Percentiles rank a stretch among this genome's conserved stretches.
These are phyloP conservation scores for Tuber brumale DNA, from an alignment of 495 filamentous ascomycete species.

Conservation along the genomic window DNA sequence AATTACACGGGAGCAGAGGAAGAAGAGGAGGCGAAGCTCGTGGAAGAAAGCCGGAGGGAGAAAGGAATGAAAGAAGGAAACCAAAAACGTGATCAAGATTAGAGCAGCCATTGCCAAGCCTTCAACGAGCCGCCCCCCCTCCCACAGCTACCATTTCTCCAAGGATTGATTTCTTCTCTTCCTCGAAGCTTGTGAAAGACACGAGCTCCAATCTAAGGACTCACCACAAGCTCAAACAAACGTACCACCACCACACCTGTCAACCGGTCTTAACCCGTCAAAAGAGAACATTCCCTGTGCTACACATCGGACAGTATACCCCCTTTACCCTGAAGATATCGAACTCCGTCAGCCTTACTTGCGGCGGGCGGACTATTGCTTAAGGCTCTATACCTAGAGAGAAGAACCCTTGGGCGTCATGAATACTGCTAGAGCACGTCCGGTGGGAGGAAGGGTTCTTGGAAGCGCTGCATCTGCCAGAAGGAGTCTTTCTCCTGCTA, in stretches of 20 bases:
- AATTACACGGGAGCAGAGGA: not conserved
- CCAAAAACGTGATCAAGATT: not conserved
- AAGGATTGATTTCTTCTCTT: not conserved
- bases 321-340: not conserved
- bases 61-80: not conserved
- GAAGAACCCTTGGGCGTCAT: conserved; percentile 2
- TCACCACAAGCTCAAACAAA: not conserved
- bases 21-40: not conserved
- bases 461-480: conserved; percentile 27
- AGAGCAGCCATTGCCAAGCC: not conserved
- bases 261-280: not conserved
- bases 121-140: not conserved
- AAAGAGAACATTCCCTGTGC: not conserved
- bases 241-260: not conserved
- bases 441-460: conserved; percentile 31
- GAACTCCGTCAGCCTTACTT: not conserved
- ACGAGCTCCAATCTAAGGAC: not conserved
- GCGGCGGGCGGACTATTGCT: not conserved
- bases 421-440: conserved; percentile 21
- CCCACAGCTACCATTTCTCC: not conserved
- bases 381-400: not conserved
- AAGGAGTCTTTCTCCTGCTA: conserved; percentile 32
- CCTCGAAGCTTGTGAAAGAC: not conserved
- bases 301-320: not conserved
- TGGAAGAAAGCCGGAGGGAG: not conserved